Evolutionary conservation across 805 yeast species (phyloP).

Genomic region (Candida insectalens): DNA sequence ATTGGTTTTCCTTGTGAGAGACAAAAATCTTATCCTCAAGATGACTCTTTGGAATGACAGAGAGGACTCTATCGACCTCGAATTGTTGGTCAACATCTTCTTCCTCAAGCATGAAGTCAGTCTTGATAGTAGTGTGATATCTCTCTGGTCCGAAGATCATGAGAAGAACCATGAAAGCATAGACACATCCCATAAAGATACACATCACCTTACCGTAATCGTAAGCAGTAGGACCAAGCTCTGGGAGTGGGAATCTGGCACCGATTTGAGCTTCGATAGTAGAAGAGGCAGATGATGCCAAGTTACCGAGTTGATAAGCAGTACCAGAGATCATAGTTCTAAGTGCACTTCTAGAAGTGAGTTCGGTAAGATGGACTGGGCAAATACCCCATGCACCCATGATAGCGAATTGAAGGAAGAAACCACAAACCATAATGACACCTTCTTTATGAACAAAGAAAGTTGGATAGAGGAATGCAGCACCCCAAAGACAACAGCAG

Average conservation of each 20-base stretch:
- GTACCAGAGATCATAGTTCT: constrained; percentile 54
- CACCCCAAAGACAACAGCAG: constrained; percentile 40
- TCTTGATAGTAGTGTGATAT: constrained; percentile 5
- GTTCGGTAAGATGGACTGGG: constrained; percentile 57
- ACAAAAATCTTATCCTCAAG: constrained; percentile 4
- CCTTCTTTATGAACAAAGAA: constrained; percentile 32
- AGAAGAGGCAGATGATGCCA: constrained; percentile 61
- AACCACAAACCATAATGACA: constrained; percentile 45
- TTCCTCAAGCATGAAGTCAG: constrained; percentile 6
- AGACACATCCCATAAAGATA: constrained; percentile 58
- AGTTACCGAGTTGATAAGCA: constrained; percentile 63
- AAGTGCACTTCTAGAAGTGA: constrained; percentile 49
- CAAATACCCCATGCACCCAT: constrained; percentile 72
- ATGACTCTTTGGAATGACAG: constrained; percentile 3
- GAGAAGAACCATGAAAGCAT: constrained; percentile 36
- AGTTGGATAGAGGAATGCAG: constrained; percentile 56
- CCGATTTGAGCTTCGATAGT: constrained; percentile 65
- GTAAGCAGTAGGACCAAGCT: constrained; percentile 26
- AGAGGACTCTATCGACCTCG: constrained; percentile 4
- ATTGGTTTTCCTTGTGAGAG: constrained; percentile 1
- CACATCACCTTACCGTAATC: constrained; percentile 68
- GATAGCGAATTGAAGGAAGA: constrained; percentile 55
- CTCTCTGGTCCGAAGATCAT: constrained; percentile 7
- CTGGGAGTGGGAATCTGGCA: constrained; percentile 42
- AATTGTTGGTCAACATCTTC: constrained; percentile 5